Base-by-base conservation (phyloP, 768 basidiomycete genomes). In the Sistotremastrum niveocremeum region DNA sequence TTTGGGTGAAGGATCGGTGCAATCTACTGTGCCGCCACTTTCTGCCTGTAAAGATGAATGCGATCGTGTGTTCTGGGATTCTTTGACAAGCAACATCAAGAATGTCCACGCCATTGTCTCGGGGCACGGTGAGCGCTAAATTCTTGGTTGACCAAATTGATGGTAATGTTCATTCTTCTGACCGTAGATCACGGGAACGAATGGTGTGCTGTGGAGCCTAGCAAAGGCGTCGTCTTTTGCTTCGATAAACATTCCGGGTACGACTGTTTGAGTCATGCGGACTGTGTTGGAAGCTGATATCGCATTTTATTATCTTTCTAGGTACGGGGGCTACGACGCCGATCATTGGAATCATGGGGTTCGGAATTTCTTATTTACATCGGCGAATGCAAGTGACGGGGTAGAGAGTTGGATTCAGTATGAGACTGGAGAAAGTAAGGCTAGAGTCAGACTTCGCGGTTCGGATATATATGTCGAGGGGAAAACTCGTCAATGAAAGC, bases 211-310 rank as follows among this genome's bases (percentile, higher is more conserved):
- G 74, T 80, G 11, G 79, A 84, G 49, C 70, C 71, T 2, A 69
- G 67, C 3, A 75, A 76, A 49, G 62, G 73, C 37, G 70, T 81
- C 6, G 71, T 81, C 0, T 83, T 84, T 58, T 87, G 84, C 57
- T 87, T 85, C 51, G 70, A 72, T 55, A 85, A 85, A 57, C 84
- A 85, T 56, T 79, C 81, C 2, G 83, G 82, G 76, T 82, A 52
- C 8, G 56, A 57, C 39, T 32, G 2, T 4, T 31, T 44, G 8
- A 10, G 20, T 37, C 4, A 2, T 39, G 39, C 20, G 5, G 3
- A n/a, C 6, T 6, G 37, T 32, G 5, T 4, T 41, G n/a, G 36
- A 29, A 40, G 11, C 30, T 8, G 12, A 20, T 44, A 20, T 8
- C 10, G 9, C 8, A 8, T 32, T 39, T 37, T 34, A 37, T 53